These are phyloP conservation scores for Phoma sp. DNA, from an alignment of 2,329 filamentous ascomycete species.

Conservation along the genomic window DNA sequence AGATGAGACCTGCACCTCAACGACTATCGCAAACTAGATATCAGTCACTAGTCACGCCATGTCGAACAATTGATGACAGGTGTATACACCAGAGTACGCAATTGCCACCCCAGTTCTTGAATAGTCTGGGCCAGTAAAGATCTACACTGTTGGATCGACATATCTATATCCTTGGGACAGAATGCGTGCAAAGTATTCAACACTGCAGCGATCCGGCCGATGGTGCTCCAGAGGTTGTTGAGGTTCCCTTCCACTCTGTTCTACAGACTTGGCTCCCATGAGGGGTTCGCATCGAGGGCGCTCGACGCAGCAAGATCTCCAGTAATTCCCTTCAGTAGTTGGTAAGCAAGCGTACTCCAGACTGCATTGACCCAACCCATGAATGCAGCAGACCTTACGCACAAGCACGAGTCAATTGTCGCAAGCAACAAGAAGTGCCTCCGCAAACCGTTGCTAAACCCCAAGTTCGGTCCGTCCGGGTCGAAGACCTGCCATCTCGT, in stretches of 20 bases:
- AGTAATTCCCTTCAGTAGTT: background rate
- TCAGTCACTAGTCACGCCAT: background rate
- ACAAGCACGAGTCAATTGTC: background rate
- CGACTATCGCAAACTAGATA: background rate
- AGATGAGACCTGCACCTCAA: background rate
- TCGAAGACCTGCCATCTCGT: conserved; percentile 2
- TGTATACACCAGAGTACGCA: background rate
- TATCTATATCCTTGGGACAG: background rate
- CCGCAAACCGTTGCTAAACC: background rate
- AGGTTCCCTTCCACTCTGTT: background rate
- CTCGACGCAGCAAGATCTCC: background rate
- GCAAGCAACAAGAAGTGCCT: background rate
- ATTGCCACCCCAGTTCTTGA: background rate
- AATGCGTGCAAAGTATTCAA: background rate
- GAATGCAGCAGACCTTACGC: background rate
- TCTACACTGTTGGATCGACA: background rate
- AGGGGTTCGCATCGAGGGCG: background rate
- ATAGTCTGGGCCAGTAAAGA: background rate
- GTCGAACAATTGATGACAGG: background rate
- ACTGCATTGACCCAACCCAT: background rate
- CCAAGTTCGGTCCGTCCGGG: background rate
- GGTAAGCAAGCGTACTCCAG: background rate
- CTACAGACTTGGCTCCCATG: background rate
- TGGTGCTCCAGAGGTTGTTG: background rate
- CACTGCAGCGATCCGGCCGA: background rate